phyloP scores from a whole-genome alignment of 2,329 filamentous ascomycete species.

The Didymella segeticola region DNA sequence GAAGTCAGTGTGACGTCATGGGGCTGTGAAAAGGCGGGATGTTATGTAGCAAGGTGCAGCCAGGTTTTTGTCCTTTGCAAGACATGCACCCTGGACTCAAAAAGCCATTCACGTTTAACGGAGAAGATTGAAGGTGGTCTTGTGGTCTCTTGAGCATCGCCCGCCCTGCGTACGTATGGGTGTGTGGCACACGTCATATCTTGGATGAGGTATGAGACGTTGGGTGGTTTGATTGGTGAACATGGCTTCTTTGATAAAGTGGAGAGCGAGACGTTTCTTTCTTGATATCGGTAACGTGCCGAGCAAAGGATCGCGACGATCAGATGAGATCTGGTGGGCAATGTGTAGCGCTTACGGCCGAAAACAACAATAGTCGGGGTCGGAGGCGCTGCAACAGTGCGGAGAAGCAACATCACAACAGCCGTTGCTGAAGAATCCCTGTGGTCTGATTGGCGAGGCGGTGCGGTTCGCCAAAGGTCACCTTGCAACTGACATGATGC shows the following conservation, averaged over 20 bases:
- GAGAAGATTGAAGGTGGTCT: background rate
- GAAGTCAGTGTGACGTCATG: slow-evolving; percentile 7
- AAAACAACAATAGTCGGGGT: background rate
- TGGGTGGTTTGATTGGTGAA: background rate
- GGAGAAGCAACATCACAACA: background rate
- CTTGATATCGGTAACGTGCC: background rate
- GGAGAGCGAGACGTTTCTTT: background rate
- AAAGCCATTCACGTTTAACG: background rate
- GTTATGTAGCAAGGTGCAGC: background rate
- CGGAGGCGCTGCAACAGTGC: background rate
- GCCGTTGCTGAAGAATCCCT: background rate
- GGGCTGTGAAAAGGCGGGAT: slow-evolving; percentile 6
- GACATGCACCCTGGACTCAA: background rate
- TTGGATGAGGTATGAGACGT: background rate
- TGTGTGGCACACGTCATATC: background rate
- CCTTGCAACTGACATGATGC: background rate
- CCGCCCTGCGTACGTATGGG: background rate
- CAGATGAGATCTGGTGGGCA: background rate
- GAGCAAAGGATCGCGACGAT: background rate
- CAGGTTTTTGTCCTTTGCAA: background rate
- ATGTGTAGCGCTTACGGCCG: slow-evolving; percentile 4
- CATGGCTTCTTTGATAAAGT: background rate
- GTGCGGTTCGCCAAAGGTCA: background rate
- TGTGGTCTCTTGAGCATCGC: background rate
- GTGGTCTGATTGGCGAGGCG: background rate